phyloP scores from a whole-genome alignment of 495 filamentous ascomycete genomes.

The Xylaria flabelliformis region DNA sequence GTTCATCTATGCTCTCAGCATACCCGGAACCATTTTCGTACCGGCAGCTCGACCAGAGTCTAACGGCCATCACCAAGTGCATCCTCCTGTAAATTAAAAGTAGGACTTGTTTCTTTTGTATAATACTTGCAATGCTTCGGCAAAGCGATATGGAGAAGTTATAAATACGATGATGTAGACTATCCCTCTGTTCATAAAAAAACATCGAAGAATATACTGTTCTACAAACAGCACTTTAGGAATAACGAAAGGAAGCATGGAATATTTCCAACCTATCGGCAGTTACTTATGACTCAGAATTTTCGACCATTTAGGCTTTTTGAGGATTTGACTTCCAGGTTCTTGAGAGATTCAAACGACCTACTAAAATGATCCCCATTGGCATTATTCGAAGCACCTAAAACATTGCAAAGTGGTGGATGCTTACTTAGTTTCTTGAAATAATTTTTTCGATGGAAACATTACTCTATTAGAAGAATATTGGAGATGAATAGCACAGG shows the following conservation, averaged over 20 bases:
- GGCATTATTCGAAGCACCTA: not conserved
- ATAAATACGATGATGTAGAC: not conserved
- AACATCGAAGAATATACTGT: not conserved
- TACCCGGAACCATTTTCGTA: not conserved
- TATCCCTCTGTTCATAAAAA: not conserved
- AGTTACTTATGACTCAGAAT: not conserved
- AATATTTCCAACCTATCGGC: not conserved
- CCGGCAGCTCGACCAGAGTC: not conserved
- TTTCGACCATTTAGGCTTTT: not conserved
- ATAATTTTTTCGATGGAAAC: not conserved
- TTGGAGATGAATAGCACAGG: too few species aligned
- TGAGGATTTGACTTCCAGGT: not conserved
- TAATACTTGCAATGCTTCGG: not conserved
- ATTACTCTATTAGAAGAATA: not conserved
- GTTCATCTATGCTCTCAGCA: not conserved
- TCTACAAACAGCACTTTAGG: not conserved
- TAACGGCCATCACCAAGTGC: not conserved
- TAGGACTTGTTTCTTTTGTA: not conserved
- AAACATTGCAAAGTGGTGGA: not conserved
- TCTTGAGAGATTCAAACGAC: not conserved
- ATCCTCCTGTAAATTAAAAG: not conserved
- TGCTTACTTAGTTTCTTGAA: not conserved
- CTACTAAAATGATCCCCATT: too few species aligned
- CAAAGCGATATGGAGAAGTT: not conserved
- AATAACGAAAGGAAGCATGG: not conserved